Percentiles rank a stretch among this genome's conserved stretches.
Conservation (phyloP, 148 eudicot genomes). For the Rhododendron vialii region DNA sequence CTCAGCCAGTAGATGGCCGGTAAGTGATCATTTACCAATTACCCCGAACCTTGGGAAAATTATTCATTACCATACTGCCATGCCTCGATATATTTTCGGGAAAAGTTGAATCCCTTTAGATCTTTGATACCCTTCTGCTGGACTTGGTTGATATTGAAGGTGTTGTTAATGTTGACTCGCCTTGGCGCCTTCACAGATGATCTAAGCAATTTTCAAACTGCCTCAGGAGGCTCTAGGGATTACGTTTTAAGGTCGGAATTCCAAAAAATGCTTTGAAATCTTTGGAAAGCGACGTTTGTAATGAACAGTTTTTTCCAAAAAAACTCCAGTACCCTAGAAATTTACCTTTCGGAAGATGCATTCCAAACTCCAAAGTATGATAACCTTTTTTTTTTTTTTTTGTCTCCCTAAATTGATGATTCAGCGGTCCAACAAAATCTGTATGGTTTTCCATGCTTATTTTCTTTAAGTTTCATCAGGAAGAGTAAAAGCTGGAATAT, state of each 20-base stretch:
- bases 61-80: not conserved
- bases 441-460: not conserved
- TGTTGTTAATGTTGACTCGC: not conserved
- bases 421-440: not conserved
- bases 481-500: not conserved
- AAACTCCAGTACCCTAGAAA: not conserved
- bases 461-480: not conserved
- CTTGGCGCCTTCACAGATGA: not conserved
- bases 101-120: not conserved
- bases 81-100: not conserved
- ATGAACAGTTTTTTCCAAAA: not conserved
- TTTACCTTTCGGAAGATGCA: not conserved
- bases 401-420: not conserved
- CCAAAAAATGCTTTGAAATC: not conserved
- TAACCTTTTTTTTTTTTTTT: not conserved
- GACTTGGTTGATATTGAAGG: not conserved
- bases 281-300: not conserved
- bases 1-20: constrained; percentile 96
- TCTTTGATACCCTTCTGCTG: not conserved
- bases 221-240: not conserved
- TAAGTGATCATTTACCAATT: constrained; percentile 22
- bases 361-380: not conserved
- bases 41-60: not conserved
- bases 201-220: not conserved
- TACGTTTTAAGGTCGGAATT: not conserved